Evolutionary conservation across 768 basidiomycete species (phyloP).

Genomic region (Calvatia gigantea): DNA sequence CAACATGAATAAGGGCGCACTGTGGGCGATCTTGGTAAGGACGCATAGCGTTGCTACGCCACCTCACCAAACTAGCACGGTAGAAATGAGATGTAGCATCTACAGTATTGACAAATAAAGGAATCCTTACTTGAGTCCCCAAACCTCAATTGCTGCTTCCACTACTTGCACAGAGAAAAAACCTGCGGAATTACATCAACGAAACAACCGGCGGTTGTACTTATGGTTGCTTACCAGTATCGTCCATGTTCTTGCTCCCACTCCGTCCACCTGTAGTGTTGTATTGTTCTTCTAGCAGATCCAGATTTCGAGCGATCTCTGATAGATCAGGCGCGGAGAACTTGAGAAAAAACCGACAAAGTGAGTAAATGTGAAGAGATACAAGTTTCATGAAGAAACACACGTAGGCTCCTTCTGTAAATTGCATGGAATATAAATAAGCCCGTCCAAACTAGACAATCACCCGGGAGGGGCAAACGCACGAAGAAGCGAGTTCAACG

Average conservation of each 20-base stretch:
- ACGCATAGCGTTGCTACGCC: slow-evolving; percentile 82
- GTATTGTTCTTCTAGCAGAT: slow-evolving; percentile 60
- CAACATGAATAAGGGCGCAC: slow-evolving; percentile 37
- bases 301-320: slow-evolving; percentile 64
- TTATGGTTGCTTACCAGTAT: slow-evolving; percentile 57
- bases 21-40: slow-evolving; percentile 73
- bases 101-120: neutral
- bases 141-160: slow-evolving; percentile 79
- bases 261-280: slow-evolving; percentile 37
- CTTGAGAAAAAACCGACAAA: slow-evolving; percentile 31
- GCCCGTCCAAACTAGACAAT: neutral
- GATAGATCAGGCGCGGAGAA: slow-evolving; percentile 80
- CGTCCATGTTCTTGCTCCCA: slow-evolving; percentile 84
- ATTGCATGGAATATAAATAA: slow-evolving; percentile 12
- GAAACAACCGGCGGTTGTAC: neutral
- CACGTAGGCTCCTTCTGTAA: slow-evolving; percentile 42
- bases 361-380: neutral
- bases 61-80: slow-evolving; percentile 63
- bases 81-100: slow-evolving; percentile 3
- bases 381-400: slow-evolving; percentile 13
- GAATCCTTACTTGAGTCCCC: slow-evolving; percentile 67
- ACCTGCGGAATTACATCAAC: slow-evolving; percentile 37
- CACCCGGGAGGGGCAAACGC: slow-evolving; percentile 25
- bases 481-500: slow-evolving; percentile 80
- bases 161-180: slow-evolving; percentile 93